Base-by-base conservation (phyloP, 2,329 filamentous ascomycete genomes). In the Arthrobotrys sphaeroides region DNA sequence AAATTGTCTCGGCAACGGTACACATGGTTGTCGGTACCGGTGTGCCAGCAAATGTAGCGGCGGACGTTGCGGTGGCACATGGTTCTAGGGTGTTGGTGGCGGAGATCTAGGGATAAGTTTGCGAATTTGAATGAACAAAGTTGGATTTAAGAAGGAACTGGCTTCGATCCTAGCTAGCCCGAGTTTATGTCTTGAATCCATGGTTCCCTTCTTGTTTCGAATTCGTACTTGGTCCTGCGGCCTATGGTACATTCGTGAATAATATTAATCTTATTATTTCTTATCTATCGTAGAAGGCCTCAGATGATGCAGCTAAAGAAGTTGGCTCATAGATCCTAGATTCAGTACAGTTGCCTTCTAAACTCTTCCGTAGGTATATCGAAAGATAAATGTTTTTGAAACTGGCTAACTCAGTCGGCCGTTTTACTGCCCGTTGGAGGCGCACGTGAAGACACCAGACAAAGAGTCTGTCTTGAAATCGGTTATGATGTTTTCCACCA, bases 391-490 rank as follows among this genome's bases (percentile, higher is more conserved):
- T 5, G 6, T 33, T 18, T 13, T 16, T 33, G n/a, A 16, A 5
- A 7, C n/a, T 20, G 13, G 13, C 16, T 4, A 33, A 33, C 10
- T 33, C 10, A 33, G 40, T 12, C 24, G n/a, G 28, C 12, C 20
- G 22, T 3, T 33, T 72, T 79, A 90, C 64, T 91, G 82, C 0
- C 88, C 90, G 78, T 93, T 92, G 77, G 84, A 87, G 12, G 85
- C 86, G 81, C 93, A 96, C 0, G 88, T 88, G 81, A 96, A 97
- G 0, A 92, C 88, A 0, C 88, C 88, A 0, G 90, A 87, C 24
- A 96, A 91, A 0, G 83, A 84, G 2, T 88, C 87, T 0, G 85
- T 83, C 31, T 86, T 81, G 80, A 94, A 96, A 18, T 90, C 89
- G 72, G 92, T 85, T 22, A 95, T 87, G 70, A 94, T 94, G 67